Conservation (phyloP, 257 asterid species). For the Prunella vulgaris region DNA sequence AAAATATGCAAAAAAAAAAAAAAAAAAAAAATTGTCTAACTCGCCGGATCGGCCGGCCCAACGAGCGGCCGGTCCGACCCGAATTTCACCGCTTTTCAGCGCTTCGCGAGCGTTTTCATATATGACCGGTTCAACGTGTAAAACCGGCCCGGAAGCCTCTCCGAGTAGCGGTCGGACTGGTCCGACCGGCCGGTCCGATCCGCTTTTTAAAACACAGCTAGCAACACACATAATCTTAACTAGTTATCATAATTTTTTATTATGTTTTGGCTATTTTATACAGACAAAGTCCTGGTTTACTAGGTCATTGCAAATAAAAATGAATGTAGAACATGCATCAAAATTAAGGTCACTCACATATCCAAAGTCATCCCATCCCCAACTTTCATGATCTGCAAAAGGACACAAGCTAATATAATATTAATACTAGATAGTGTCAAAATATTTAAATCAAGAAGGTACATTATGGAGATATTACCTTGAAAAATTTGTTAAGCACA, state of each 20-base stretch:
- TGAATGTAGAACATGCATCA: slow-evolving; percentile 8
- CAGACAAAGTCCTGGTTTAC: neutral
- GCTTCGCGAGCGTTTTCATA: too few species aligned
- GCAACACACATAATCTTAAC: neutral
- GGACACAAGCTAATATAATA: neutral
- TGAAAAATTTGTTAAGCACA: slow-evolving; percentile 75
- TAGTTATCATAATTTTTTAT: neutral
- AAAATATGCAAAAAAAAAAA: too few species aligned
- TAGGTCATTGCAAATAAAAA: neutral
- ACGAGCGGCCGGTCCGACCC: too few species aligned
- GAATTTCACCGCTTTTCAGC: too few species aligned
- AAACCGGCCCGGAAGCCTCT: too few species aligned
- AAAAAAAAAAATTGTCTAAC: too few species aligned
- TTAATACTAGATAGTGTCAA: slow-evolving; percentile 8
- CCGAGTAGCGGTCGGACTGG: too few species aligned
- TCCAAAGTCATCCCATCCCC: slow-evolving; percentile 97
- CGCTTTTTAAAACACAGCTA: too few species aligned
- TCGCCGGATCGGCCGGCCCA: too few species aligned
- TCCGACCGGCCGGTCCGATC: too few species aligned
- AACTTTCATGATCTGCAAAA: slow-evolving; percentile 71
- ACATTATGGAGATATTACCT: slow-evolving; percentile 45
- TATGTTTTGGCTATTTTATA: neutral
- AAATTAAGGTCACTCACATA: slow-evolving; percentile 53
- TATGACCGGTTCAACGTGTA: too few species aligned
- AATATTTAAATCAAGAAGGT: neutral